Percentiles rank a stretch among this genome's conserved stretches.
These are phyloP conservation scores for Populus hybrid DNA, from an alignment of 441 rosid species.

Conservation along the genomic window DNA sequence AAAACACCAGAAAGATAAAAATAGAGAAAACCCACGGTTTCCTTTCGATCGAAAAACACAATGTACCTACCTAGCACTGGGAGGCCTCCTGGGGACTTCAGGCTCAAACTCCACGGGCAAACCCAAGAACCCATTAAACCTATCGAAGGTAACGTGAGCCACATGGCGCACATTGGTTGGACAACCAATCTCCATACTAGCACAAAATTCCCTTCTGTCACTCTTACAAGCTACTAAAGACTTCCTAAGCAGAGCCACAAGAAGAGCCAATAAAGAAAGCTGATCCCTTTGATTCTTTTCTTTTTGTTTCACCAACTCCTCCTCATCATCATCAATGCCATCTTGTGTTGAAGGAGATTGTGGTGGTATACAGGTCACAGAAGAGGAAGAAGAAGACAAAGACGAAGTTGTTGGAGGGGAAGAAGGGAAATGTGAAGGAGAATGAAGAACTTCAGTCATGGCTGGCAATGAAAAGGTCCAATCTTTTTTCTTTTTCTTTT, in stretches of 20 bases:
- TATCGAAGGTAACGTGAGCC: constrained; percentile 79
- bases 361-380: constrained; percentile 26
- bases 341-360: constrained; percentile 28
- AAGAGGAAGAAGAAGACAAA: constrained; percentile 11
- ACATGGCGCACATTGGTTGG: constrained; percentile 76
- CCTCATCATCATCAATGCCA: constrained; percentile 30
- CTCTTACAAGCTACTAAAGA: constrained; percentile 66
- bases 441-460: constrained; percentile 64
- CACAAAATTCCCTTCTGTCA: constrained; percentile 58
- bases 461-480: constrained; percentile 37
- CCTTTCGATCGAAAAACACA: not conserved
- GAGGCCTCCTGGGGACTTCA: constrained; percentile 69
- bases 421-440: constrained; percentile 50
- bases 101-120: constrained; percentile 84
- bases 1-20: not conserved
- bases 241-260: constrained; percentile 64
- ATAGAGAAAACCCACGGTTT: not conserved
- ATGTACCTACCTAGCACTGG: constrained; percentile 88
- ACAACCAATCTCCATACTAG: constrained; percentile 72
- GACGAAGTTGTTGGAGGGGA: constrained; percentile 32
- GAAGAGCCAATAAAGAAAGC: constrained; percentile 68
- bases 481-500: not conserved
- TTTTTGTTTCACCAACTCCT: constrained; percentile 21
- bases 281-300: constrained; percentile 38
- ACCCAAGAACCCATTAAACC: constrained; percentile 85